Evolutionary conservation across 352 stramenopile genomes (phyloP).

Genomic region (Globisporangium barbulae): DNA sequence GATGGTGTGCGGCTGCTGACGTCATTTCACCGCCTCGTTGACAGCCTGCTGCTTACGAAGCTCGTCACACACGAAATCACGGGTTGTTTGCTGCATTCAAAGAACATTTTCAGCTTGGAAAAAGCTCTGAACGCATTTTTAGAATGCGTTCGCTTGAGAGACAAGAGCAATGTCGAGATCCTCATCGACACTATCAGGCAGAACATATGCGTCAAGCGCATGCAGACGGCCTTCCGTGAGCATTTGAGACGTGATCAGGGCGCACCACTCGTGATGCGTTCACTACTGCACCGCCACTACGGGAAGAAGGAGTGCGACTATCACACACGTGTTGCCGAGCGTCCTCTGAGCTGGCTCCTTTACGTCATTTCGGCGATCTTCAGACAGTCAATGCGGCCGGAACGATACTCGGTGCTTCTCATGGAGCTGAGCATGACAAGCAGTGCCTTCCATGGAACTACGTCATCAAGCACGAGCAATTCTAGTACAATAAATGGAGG

Average conservation of each 20-base stretch:
- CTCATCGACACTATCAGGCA: slow-evolving; percentile 69
- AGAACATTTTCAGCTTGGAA: slow-evolving; percentile 55
- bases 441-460: slow-evolving; percentile 17
- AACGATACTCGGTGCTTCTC: slow-evolving; percentile 29
- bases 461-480: neutral
- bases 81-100: slow-evolving; percentile 50
- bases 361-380: slow-evolving; percentile 62
- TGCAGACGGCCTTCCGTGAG: slow-evolving; percentile 69
- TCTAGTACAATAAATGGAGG: slow-evolving; percentile 47
- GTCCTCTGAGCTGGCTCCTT: slow-evolving; percentile 55
- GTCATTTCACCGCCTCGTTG: slow-evolving; percentile 55
- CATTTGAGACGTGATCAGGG: slow-evolving; percentile 63
- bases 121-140: slow-evolving; percentile 55
- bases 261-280: slow-evolving; percentile 67
- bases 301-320: slow-evolving; percentile 28
- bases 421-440: slow-evolving; percentile 49
- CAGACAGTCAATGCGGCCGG: slow-evolving; percentile 30
- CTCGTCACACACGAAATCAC: slow-evolving; percentile 56
- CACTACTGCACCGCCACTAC: slow-evolving; percentile 68
- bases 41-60: slow-evolving; percentile 43
- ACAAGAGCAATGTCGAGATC: slow-evolving; percentile 60
- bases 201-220: slow-evolving; percentile 63
- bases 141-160: slow-evolving; percentile 60
- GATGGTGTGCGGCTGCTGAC: slow-evolving; percentile 58
- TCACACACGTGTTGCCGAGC: slow-evolving; percentile 30